Evolutionary conservation across 2,329 filamentous ascomycete genomes (phyloP).

Genomic region (Fusarium compactum): DNA sequence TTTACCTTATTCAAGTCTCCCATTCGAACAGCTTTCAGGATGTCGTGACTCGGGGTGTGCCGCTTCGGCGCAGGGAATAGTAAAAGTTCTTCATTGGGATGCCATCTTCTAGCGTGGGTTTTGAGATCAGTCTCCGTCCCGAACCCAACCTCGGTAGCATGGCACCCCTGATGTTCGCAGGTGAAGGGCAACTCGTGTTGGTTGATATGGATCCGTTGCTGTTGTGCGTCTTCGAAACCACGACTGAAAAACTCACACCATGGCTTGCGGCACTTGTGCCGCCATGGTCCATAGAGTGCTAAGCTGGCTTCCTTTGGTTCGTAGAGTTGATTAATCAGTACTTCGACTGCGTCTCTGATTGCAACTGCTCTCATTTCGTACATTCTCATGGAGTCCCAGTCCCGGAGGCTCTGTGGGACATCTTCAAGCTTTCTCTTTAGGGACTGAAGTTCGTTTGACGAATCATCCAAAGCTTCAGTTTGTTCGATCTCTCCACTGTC

Average conservation of each 20-base stretch:
- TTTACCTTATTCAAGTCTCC: background rate
- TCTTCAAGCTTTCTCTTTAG: background rate
- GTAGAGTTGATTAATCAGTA: accelerated
- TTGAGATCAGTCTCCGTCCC: background rate
- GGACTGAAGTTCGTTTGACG: accelerated
- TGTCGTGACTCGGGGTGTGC: accelerated
- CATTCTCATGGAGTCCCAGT: accelerated
- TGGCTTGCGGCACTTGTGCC: background rate
- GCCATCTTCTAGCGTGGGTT: background rate
- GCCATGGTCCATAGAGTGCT: background rate
- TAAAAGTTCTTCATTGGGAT: background rate
- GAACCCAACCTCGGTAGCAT: background rate
- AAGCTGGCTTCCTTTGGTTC: accelerated
- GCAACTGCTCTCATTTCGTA: background rate
- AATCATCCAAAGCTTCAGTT: accelerated
- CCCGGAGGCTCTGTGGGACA: background rate
- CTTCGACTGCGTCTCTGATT: background rate
- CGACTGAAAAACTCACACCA: background rate
- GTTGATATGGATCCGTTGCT: background rate
- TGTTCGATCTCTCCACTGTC: background rate
- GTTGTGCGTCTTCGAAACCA: background rate
- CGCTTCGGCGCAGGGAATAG: background rate
- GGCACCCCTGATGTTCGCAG: background rate
- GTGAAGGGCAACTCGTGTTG: background rate
- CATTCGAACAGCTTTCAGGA: too few species aligned